phyloP scores from a whole-genome alignment of 2,329 filamentous ascomycete species.

The Xylogone sp. region DNA sequence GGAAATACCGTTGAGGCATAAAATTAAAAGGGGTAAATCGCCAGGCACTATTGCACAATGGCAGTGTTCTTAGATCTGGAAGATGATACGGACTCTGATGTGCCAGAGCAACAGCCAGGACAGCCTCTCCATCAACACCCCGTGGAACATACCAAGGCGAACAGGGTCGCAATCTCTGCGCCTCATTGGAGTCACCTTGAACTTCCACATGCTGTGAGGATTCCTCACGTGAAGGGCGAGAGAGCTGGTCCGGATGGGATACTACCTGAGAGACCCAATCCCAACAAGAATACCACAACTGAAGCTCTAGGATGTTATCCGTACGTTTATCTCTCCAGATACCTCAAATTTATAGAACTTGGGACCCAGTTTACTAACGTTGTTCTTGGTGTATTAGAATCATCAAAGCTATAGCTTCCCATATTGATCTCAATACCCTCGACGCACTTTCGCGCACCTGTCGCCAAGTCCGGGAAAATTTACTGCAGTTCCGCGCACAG shows the following conservation, averaged over 20 bases:
- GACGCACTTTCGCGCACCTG: conserved; percentile 80
- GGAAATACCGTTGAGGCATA: too few species aligned
- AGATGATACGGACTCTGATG: conserved; percentile 22
- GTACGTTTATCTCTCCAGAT: conserved; percentile 49
- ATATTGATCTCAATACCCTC: conserved; percentile 83
- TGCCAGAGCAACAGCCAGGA: conserved; percentile 14
- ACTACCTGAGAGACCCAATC: conserved; percentile 24
- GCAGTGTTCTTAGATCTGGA: conserved; percentile 29
- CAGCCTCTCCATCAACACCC: neutral
- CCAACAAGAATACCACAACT: conserved; percentile 56
- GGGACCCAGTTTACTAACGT: too few species aligned
- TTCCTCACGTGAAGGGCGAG: conserved; percentile 5
- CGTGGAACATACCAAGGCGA: neutral
- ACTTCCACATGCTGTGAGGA: conserved; percentile 8
- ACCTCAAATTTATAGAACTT: too few species aligned
- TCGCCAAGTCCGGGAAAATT: conserved; percentile 70
- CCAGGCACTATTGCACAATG: conserved; percentile 13
- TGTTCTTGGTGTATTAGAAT: conserved; percentile 50
- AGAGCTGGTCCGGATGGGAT: conserved; percentile 7
- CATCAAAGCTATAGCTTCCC: conserved; percentile 68
- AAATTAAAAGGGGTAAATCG: too few species aligned
- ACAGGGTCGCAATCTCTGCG: conserved; percentile 4
- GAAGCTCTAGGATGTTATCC: conserved; percentile 65
- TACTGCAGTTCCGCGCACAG: conserved; percentile 73
- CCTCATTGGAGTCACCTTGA: conserved; percentile 10